Conservation (phyloP, 805 yeast genomes). For the Wickerhamomyces subpelliculosus region DNA sequence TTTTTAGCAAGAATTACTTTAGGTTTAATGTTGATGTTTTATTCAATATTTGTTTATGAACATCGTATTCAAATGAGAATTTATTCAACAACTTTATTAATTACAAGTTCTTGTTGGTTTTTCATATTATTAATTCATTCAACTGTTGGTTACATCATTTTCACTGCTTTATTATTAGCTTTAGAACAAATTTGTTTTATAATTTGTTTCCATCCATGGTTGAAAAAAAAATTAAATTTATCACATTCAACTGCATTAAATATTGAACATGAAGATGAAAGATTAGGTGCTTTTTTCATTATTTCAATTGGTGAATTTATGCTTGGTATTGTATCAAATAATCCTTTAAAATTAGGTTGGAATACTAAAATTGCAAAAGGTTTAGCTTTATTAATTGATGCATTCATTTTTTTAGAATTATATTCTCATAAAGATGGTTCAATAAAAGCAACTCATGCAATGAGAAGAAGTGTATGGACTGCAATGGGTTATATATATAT, state of each 20-base stretch:
- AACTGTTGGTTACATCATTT: conserved; percentile 38
- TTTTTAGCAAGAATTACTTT: conserved; percentile 31
- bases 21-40: conserved; percentile 25
- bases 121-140: conserved; percentile 39
- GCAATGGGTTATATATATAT: conserved; percentile 40
- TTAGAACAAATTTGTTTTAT: conserved; percentile 35
- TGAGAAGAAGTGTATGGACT: conserved; percentile 38
- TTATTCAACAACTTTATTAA: conserved; percentile 25
- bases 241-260: conserved; percentile 52
- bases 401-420: conserved; percentile 45
- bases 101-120: conserved; percentile 40
- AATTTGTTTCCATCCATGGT: conserved; percentile 38
- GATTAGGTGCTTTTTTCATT: conserved; percentile 49
- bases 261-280: conserved; percentile 61
- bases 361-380: conserved; percentile 39
- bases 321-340: conserved; percentile 43
- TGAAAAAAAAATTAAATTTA: conserved; percentile 34
- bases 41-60: conserved; percentile 38
- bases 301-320: conserved; percentile 63
- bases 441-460: conserved; percentile 42
- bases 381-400: conserved; percentile 37
- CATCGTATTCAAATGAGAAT: conserved; percentile 43
- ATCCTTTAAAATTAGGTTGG: conserved; percentile 40
- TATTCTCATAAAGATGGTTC: conserved; percentile 49
- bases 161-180: conserved; percentile 32